Evolutionary conservation across 2,329 filamentous ascomycete species (phyloP), one percentile per base, ranked within the genome.

Genomic region (Fusarium tupiense): DNA sequence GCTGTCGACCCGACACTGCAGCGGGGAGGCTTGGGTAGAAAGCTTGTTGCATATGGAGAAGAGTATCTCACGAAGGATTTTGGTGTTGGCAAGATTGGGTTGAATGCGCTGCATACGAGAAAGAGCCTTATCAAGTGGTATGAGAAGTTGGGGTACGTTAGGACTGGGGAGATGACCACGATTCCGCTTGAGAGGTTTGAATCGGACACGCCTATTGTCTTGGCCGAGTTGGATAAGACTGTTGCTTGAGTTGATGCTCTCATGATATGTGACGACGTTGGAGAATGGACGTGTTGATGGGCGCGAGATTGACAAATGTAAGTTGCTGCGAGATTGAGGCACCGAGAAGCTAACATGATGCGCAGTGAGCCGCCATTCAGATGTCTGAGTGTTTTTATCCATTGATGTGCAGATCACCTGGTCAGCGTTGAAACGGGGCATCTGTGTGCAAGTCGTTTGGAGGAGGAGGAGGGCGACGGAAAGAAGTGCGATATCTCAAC

Each of bases 41-140:
- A 70, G 63, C 50, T 84, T 7, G 73, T 84, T n/a, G 62, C 63
- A 11, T 61, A 81, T 54, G 80, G 79, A 2, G 82, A 84, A 61
- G 69, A 73, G 8, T 79, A 82, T 65, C 81, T 80, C 26, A 76
- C 63, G 5, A 56, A 52, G 37, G 64, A 66, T 2, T 83, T 82
- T 78, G 77, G 75, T 8, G 76, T 79, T 1, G 53, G 50, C 9
- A 80, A 65, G 58, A 37, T 82, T 35, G 81, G 78, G 5, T 47
- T 84, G 44, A 77, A 83, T 52, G 83, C 81, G 6, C 75, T 84
- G n/a, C 78, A 75, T 35, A 80, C 78, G 29, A 81, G 83, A 33
- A 54, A 76, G 40, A 69, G 76, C 22, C 77, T 84, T 22, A 80
- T 84, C 31, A 64, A 68, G 41, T 84, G 83, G 83, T 84, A 84